These are phyloP conservation scores for Dactylellina haptotyla DNA, from an alignment of 2,329 filamentous ascomycete genomes.

Conservation along the genomic window DNA sequence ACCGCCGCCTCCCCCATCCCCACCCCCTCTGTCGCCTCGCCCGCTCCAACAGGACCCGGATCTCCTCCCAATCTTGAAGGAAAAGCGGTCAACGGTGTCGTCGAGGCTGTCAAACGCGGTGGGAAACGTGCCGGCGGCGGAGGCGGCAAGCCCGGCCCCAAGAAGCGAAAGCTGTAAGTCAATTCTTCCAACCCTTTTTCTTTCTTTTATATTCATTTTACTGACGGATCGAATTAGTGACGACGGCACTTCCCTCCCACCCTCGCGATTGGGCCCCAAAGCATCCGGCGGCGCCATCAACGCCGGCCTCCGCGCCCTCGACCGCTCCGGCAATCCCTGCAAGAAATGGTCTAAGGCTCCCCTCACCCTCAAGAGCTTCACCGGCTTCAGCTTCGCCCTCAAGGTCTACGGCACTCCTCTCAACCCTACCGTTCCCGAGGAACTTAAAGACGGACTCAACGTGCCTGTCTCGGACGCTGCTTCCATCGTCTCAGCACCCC, in stretches of 20 bases:
- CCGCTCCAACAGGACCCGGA: slow-evolving; percentile 43
- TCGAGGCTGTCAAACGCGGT: slow-evolving; percentile 70
- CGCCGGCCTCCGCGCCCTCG: slow-evolving; percentile 90
- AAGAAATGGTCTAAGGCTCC: slow-evolving; percentile 63
- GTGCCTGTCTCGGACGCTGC: slow-evolving; percentile 34
- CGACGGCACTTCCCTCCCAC: slow-evolving; percentile 63
- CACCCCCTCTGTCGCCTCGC: slow-evolving; percentile 44
- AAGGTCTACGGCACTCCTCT: slow-evolving; percentile 36
- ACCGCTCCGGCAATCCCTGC: slow-evolving; percentile 89
- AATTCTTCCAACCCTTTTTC: not conserved
- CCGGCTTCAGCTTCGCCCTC: slow-evolving; percentile 45
- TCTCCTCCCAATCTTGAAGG: slow-evolving; percentile 43
- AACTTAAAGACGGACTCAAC: slow-evolving; percentile 24
- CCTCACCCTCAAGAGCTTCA: slow-evolving; percentile 45
- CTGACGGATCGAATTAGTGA: slow-evolving; percentile 62
- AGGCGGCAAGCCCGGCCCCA: slow-evolving; percentile 84
- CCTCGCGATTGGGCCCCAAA: slow-evolving; percentile 89
- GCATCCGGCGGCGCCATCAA: slow-evolving; percentile 98
- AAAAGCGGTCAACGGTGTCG: slow-evolving; percentile 69
- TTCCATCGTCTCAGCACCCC: slow-evolving; percentile 35
- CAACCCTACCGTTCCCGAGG: not conserved
- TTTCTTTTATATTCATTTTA: not conserved
- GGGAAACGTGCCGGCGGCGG: slow-evolving; percentile 69
- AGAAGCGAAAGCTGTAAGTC: slow-evolving; percentile 91
- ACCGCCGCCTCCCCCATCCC: slow-evolving; percentile 61